Base-by-base conservation (phyloP, 2,329 filamentous ascomycete species). In the Aspergillus sp. region DNA sequence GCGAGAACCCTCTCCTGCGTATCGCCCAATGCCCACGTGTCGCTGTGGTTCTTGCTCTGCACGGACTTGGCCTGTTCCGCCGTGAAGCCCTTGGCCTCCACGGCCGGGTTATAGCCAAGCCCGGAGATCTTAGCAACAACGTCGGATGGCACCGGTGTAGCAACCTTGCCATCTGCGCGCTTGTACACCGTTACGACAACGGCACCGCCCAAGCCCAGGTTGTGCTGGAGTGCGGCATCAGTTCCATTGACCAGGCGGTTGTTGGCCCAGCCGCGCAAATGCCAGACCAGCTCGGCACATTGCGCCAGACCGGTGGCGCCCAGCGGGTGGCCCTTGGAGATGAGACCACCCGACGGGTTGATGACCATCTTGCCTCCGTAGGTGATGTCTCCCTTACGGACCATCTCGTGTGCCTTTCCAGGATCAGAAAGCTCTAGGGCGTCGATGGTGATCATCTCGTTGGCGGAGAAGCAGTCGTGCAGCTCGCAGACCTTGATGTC, bases 391-490 rank as follows among this genome's bases (percentile, higher is more conserved):
- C 93, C 93, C 9, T 79, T 79, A 45, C 92, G 87, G 23, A 98
- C 92, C 77, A 97, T 87, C 78, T 97, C 92, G 75, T 97, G 93
- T 0, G 94, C 95, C 76, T 92, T 94, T 15, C 94, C 94, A 13
- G 84, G 86, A 60, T 87, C 87, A 43, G 84, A 86, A 10, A 98
- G 84, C 1, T 92, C 92, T 1, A 98, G 84, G 0, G 91, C 91
- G 74, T 98, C 94, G 54, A 98, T 88, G 1, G 88, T 89, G 55
- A 95, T 85, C 89, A 98, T 90, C 82, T 98, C 91, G 76, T 98
- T 98, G 25, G 94, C 89, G 17, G 89, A 92, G 84, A 98, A 98
- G 81, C 95, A 98, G 80, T 98, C 95, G 79, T 98, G 95, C 62
- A 98, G 82, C 80, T 98, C 94, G 72, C 91, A 92, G 15, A 98